Conservation (phyloP, 148 eudicot genomes). For the Linanthus parryae region DNA sequence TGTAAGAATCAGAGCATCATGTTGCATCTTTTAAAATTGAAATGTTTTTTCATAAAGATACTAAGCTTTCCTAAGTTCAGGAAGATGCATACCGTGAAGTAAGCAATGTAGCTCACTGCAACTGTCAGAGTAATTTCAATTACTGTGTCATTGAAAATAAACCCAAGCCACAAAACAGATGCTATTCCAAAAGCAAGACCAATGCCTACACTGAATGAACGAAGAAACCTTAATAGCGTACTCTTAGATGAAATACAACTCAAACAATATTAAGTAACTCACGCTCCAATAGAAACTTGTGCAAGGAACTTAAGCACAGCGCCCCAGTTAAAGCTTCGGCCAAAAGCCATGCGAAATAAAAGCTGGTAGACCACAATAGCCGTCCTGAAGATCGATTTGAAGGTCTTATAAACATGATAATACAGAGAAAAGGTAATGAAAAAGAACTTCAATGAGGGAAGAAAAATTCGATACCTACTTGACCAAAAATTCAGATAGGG, state of each 20-base stretch:
- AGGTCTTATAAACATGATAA: background rate
- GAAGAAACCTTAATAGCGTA: conserved; percentile 1
- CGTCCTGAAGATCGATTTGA: conserved; percentile 45
- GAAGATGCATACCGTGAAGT: conserved; percentile 65
- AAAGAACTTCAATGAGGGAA: too few relatives aligned
- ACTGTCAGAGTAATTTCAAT: conserved; percentile 90
- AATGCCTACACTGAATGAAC: conserved; percentile 65
- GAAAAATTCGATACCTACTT: too few relatives aligned
- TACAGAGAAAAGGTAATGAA: background rate
- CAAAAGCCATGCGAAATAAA: conserved; percentile 68
- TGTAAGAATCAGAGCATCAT: too few relatives aligned
- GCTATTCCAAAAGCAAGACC: conserved; percentile 88
- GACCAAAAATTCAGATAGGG: too few relatives aligned
- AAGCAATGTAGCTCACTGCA: conserved; percentile 95
- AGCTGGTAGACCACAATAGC: conserved; percentile 92
- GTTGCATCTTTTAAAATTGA: too few relatives aligned
- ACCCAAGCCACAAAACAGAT: conserved; percentile 93
- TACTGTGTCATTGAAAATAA: conserved; percentile 87
- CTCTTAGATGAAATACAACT: background rate
- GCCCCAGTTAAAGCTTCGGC: conserved; percentile 58
- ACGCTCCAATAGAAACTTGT: conserved; percentile 92
- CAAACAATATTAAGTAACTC: conserved; percentile 21
- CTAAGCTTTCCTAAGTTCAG: conserved; percentile 2
- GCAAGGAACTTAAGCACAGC: conserved; percentile 54
- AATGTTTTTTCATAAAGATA: background rate